Percentiles rank a stretch among this genome's conserved stretches.
These are phyloP conservation scores for Lodderomyces theae DNA, from an alignment of 1,139 yeast genomes.

Conservation along the genomic window DNA sequence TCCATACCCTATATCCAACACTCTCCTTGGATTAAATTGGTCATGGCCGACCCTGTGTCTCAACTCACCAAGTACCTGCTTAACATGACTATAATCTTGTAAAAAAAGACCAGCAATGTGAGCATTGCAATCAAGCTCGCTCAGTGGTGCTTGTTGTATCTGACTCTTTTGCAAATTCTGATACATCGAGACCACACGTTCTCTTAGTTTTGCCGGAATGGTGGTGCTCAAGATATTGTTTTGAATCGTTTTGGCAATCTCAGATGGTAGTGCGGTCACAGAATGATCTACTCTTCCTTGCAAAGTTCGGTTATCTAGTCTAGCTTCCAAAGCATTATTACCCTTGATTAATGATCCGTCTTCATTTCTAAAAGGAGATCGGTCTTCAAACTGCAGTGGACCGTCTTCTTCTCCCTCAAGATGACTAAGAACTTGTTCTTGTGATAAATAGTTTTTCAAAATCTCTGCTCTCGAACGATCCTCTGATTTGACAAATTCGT, in stretches of 20 bases:
- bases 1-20: constrained; percentile 84
- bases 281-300: constrained; percentile 46
- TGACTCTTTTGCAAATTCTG: constrained; percentile 49
- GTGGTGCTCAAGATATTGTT: constrained; percentile 56
- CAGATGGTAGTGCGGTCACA: constrained; percentile 48
- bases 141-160: constrained; percentile 51
- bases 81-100: constrained; percentile 75
- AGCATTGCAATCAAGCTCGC: constrained; percentile 70
- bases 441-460: constrained; percentile 7
- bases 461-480: constrained; percentile 6
- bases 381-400: constrained; percentile 6
- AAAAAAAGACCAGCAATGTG: constrained; percentile 81
- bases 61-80: constrained; percentile 67
- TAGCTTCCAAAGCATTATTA: constrained; percentile 47
- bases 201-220: constrained; percentile 55
- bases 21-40: constrained; percentile 58
- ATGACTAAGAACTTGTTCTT: constrained; percentile 5
- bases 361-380: constrained; percentile 35
- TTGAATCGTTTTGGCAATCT: constrained; percentile 54
- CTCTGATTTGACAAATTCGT: constrained; percentile 10
- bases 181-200: constrained; percentile 52
- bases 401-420: constrained; percentile 4
- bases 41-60: constrained; percentile 48
- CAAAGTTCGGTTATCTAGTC: constrained; percentile 48
- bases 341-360: constrained; percentile 46